Base-by-base conservation (phyloP, 805 yeast genomes). In the Ogataea ganodermae region DNA sequence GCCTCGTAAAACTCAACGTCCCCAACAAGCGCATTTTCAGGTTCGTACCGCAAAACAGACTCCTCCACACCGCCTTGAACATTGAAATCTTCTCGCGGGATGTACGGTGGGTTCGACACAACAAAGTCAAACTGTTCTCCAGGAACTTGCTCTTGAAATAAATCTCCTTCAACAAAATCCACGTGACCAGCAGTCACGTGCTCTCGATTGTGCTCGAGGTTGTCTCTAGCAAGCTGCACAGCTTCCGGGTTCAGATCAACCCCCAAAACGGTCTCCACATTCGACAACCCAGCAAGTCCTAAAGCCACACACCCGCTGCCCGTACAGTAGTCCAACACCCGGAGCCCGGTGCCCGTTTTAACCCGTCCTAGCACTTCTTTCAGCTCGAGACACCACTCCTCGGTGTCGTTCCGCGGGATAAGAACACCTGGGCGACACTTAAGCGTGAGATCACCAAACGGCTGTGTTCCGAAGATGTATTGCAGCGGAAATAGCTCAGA, bases 371-470 rank as follows among this genome's bases (percentile, higher is more conserved):
- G 40, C 1, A 59, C 42, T 6, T 50, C 23, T 7, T 70, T 65
- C 17, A 86, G 61, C 45, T 73, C 73, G 23, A 69, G 28, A 8
- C 78, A 71, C 97, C 97, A 92, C 59, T 89, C 96, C 63, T 92
- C 98, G 0, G 99, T 92, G 62, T 92, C 99, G 86, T 92, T 83
- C 42, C 99, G 68, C 0, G 99, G 98, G 22, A 92, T 91, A 50
- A 92, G 68, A 1, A 89, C 97, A 0, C 81, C 81, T 1, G 69
- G 70, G 23, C 65, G 58, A 58, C 96, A 88, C 21, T 58, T 47
- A 3, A 92, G 74, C 10, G 78, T 79, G 41, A 92, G 61, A 2
- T 63, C 59, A 0, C 94, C 96, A 70, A 92, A 92, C 1, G 98
- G 98, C 66, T 91, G 97, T 0, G 81, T 68, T 0, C 94, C 90